These are phyloP conservation scores for Geotrichum klebahnii DNA, from an alignment of 1,139 yeast genomes.

Conservation along the genomic window DNA sequence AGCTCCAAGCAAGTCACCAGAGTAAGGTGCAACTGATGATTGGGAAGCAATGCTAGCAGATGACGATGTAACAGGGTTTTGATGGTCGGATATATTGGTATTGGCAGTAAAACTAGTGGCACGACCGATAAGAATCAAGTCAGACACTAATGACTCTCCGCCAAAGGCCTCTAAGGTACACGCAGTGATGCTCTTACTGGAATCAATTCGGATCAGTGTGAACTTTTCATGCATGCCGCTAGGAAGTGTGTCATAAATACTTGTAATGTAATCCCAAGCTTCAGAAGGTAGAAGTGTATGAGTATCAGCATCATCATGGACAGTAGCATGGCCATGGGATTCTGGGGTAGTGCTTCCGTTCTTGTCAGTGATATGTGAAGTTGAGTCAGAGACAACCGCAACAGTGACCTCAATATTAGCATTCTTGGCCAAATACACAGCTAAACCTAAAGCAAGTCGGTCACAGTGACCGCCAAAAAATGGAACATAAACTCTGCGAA, in stretches of 20 bases:
- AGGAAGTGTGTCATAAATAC: conserved; percentile 8
- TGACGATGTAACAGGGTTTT: background rate
- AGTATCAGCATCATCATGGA: conserved; percentile 3
- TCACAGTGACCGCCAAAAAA: conserved; percentile 20
- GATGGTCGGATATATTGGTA: conserved; percentile 5
- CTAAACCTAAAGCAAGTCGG: conserved; percentile 19
- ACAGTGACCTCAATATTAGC: conserved; percentile 19
- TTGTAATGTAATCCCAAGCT: conserved; percentile 18
- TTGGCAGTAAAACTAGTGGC: conserved; percentile 10
- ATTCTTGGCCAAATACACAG: conserved; percentile 20
- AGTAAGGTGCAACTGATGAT: background rate
- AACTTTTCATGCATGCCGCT: conserved; percentile 3
- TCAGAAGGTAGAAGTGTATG: conserved; percentile 5
- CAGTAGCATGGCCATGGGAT: too few relatives aligned
- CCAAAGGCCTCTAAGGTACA: conserved; percentile 7
- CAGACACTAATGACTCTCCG: conserved; percentile 4
- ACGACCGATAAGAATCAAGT: conserved; percentile 20
- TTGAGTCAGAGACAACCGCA: conserved; percentile 23
- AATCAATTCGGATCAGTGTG: conserved; percentile 10
- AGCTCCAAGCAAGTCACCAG: conserved; percentile 10
- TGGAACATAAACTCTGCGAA: conserved; percentile 18
- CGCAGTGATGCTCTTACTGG: conserved; percentile 3
- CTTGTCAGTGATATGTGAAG: conserved; percentile 25
- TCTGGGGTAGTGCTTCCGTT: background rate
- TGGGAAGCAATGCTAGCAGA: conserved; percentile 1